Conservation (phyloP, 169 alveolate genomes). For the Babesia caballi region DNA sequence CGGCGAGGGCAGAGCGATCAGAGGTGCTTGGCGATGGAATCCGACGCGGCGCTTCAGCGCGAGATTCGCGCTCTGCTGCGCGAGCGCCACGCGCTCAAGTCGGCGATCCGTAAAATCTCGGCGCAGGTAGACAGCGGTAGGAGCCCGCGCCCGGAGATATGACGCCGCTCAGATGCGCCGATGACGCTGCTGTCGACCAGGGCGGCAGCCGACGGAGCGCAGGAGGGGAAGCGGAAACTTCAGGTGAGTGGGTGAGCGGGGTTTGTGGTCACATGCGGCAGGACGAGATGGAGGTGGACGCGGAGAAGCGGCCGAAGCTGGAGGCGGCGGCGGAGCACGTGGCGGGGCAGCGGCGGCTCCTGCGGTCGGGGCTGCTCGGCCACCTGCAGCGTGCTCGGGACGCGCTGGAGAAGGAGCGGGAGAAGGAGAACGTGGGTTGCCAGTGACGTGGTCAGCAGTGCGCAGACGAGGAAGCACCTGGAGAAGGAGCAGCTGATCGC, state of each 20-base stretch:
- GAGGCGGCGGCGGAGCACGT: constrained; percentile 61
- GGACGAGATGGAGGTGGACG: constrained; percentile 10
- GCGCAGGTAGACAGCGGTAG: constrained; percentile 45
- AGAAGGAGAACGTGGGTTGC: constrained; percentile 52
- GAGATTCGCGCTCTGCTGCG: constrained; percentile 38
- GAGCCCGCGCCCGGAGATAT: background rate
- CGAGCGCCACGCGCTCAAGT: constrained; percentile 26
- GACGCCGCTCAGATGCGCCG: constrained; percentile 29
- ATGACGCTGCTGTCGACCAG: constrained; percentile 34
- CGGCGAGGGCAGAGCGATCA: background rate
- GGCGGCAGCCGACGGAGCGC: background rate
- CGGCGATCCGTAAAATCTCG: constrained; percentile 17
- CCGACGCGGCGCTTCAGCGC: background rate
- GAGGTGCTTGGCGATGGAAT: background rate
- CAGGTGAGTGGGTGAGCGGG: background rate
- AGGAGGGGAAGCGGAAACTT: constrained; percentile 7
- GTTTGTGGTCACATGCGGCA: background rate
- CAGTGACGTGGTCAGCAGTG: constrained; percentile 2
- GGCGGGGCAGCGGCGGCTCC: constrained; percentile 60
- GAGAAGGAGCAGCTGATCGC: constrained; percentile 63
- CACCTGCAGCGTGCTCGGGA: constrained; percentile 69
- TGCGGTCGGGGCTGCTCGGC: constrained; percentile 64
- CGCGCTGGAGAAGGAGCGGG: constrained; percentile 66
- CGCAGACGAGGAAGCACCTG: constrained; percentile 56
- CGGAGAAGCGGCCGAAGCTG: constrained; percentile 65